Evolutionary conservation across 306 rosid species (phyloP), one percentile per base, ranked within the genome.

Genomic region (Bauhinia variegata): DNA sequence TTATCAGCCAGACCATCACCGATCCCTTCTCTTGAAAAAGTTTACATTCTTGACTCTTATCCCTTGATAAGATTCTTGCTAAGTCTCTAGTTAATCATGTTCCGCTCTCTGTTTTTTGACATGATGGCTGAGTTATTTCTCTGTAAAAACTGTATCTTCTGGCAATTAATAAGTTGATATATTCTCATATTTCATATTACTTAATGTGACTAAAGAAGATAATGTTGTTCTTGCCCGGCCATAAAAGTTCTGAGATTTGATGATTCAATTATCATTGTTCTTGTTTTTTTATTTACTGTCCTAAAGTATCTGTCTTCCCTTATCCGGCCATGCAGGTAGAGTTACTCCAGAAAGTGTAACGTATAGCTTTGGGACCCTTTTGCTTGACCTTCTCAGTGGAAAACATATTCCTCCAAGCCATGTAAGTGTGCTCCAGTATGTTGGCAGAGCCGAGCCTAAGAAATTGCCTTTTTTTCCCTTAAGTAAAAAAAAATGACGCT

Each of bases 321-420:
- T 69, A 54, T 64, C n/a, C 68, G 78, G 65, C 36, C 72, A 41
- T 72, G 67, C 72, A 93, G 99, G 99, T 12, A 87, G 96, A 82
- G 92, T 93, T 47, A 90, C 92, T 18, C 84, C 97, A 31, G 97
- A 93, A 75, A 93, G 96, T 71, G 99, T 90, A 49, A 90, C 79
- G 23, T 93, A 90, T 57, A 93, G 97, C 77, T 93, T 93, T 73
- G 99, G 99, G 34, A 93, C 97, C 67, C 95, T 93, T 73, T 80
- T 88, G 83, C 90, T 93, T 64, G 99, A 93, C 79, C 99, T 93
- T 68, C 96, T 93, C 33, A 93, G 99, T 68, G 99, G 99, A 58
- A 93, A 93, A 19, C 97, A 93, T 67, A 90, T 93, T 77, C 99
- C 99, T 80, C 99, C 99, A 39, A 93, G 97, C 76, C 99, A 88